These are phyloP conservation scores for Pseudophaeomoniella oleicola DNA, from an alignment of 2,329 filamentous ascomycete species.

Conservation along the genomic window DNA sequence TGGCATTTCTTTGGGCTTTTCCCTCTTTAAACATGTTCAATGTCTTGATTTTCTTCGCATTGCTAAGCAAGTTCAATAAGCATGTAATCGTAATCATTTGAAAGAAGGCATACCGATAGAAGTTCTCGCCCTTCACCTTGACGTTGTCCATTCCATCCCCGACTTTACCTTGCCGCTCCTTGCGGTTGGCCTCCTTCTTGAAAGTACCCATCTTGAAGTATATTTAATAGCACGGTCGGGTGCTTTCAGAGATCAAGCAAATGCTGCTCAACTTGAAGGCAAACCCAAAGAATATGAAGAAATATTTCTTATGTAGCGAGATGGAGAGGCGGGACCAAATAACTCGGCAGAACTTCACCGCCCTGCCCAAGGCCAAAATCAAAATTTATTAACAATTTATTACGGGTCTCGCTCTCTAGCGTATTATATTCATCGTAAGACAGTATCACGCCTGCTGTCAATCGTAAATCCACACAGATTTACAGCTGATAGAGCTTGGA, in stretches of 20 bases:
- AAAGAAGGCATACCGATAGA: conserved; percentile 58
- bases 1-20: conserved; percentile 64
- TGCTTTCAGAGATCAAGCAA: neutral
- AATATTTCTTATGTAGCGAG: neutral
- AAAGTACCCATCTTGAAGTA: conserved; percentile 67
- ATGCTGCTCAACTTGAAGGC: neutral
- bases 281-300: too few species aligned
- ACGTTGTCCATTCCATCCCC: conserved; percentile 85
- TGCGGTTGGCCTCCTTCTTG: conserved; percentile 81
- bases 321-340: neutral
- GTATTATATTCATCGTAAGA: too few species aligned
- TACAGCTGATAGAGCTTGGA: too few species aligned
- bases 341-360: too few species aligned
- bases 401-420: too few species aligned
- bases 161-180: conserved; percentile 70
- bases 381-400: too few species aligned
- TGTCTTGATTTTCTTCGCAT: conserved; percentile 75
- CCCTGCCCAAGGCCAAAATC: too few species aligned
- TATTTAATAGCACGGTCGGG: too few species aligned
- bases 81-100: conserved; percentile 1
- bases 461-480: too few species aligned
- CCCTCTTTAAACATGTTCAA: conserved; percentile 87
- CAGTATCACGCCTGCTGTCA: too few species aligned
- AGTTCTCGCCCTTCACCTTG: conserved; percentile 92
- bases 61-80: conserved; percentile 14